phyloP scores from a whole-genome alignment of 2,329 filamentous ascomycete genomes.

The Colletotrichum sp. region DNA sequence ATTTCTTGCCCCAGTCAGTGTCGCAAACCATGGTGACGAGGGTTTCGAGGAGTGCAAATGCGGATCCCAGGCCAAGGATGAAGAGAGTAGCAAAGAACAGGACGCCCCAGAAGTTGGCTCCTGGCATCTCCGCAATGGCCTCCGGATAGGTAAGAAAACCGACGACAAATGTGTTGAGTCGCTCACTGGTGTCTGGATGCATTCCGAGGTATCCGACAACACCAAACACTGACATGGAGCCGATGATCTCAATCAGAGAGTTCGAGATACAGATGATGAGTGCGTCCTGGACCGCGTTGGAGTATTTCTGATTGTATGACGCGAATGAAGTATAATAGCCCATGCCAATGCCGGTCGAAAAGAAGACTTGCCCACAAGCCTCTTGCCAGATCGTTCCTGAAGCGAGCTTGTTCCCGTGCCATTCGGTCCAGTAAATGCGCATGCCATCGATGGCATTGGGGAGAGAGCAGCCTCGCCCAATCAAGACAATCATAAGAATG shows the following conservation, averaged over 20 bases:
- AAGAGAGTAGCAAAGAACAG: slow-evolving; percentile 59
- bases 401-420: slow-evolving; percentile 50
- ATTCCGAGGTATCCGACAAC: slow-evolving; percentile 50
- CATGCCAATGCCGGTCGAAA: slow-evolving; percentile 36
- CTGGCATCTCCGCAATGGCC: slow-evolving; percentile 59
- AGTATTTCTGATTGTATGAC: slow-evolving; percentile 57
- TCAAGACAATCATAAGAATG: slow-evolving; percentile 55
- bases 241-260: slow-evolving; percentile 55
- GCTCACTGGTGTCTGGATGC: slow-evolving; percentile 31
- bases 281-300: slow-evolving; percentile 60
- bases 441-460: slow-evolving; percentile 56
- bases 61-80: slow-evolving; percentile 58
- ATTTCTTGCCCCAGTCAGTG: slow-evolving; percentile 41
- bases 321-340: slow-evolving; percentile 62
- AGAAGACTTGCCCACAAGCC: slow-evolving; percentile 52
- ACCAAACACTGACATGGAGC: slow-evolving; percentile 49
- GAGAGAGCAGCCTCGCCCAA: slow-evolving; percentile 54
- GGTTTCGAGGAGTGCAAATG: slow-evolving; percentile 58
- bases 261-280: slow-evolving; percentile 59
- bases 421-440: slow-evolving; percentile 40
- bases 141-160: slow-evolving; percentile 60
- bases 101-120: slow-evolving; percentile 58
- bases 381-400: slow-evolving; percentile 57
- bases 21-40: slow-evolving; percentile 56
- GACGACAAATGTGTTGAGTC: slow-evolving; percentile 55